Evolutionary conservation across 306 rosid genomes (phyloP), one percentile per base, ranked within the genome.

Genomic region (Fagus sylvatica): DNA sequence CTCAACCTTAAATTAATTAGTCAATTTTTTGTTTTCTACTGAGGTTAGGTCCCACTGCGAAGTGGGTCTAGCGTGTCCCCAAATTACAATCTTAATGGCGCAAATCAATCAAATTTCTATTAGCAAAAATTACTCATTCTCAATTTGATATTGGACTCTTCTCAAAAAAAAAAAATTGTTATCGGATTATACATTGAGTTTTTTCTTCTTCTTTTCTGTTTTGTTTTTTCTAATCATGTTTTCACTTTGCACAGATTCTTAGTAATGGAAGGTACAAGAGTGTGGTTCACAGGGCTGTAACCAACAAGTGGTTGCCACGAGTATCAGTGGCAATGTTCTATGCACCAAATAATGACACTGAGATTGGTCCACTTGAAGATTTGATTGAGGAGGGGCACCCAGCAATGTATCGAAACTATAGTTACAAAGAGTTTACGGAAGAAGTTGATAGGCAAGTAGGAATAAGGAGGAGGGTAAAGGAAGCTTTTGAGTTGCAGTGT

Each of bases 211-310:
- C n/a, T n/a, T n/a, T n/a, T n/a, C n/a, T n/a, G n/a, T n/a, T 39
- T 39, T 4, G 5, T 6, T 39, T 39, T 39, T 39, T 39, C 6
- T 39, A 6, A 6, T 39, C 57, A 30, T 70, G 60, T 22, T 46
- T 70, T 70, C 32, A 6, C 30, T 12, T 68, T 19, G 6, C 17
- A 28, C 59, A 84, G 88, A 83, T 80, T 16, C 37, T 80, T 2
- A 80, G 80, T 48, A 84, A 82, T 84, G 87, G 82, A 68, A 82
- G 82, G 70, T 87, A 77, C 33, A 87, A 80, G 49, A 87, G 84
- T 17, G 84, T 84, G 7, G 73, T 54, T 65, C 85, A 84, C 13
- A 82, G 80, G 78, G 87, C 79, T 3, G 86, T 82, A 2, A 82
- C 86, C 56, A 87, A 84, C 71, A 69, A 55, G 32, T 3, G 34